Base-by-base conservation (phyloP, 768 basidiomycete genomes). In the Boletellus ananas region DNA sequence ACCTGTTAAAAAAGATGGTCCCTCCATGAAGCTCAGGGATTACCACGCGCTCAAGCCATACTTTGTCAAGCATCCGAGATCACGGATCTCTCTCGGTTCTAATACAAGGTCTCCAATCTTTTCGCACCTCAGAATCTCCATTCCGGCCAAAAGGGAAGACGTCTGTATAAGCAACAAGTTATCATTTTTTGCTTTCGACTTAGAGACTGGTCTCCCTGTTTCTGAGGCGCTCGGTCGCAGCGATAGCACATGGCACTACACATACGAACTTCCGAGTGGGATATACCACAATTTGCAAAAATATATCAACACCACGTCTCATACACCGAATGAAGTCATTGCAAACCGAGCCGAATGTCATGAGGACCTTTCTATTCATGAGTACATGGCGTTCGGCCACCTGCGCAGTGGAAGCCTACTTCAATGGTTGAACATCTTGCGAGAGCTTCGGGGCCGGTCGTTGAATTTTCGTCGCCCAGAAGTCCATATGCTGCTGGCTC, bases 391-490 rank as follows among this genome's bases (percentile, higher is more conserved):
- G 0, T 80, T 75, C 38, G 71, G 71, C 5, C 62, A 66, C 40
- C 53, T 81, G 37, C 74, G 79, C 3, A 69, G 73, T 20, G 78
- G 80, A 1, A 50, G 64, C 0, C 55, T 45, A 1, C 57, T 81
- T 0, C 80, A 81, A 38, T 79, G 78, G 79, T 55, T 72, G 23
- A 81, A 81, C 46, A 72, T 81, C 23, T 47, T 69, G 14, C 70
- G 72, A 17, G 75, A 74, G 51, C 55, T 81, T 12, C 66, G 65
- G 4, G 63, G 62, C 1, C 61, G 67, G 20, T 55, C 56, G 0
- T 54, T 81, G 41, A 69, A 63, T 8, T 73, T 81, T 44, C 61
- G 66, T 18, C 44, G 58, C 6, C 64, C 64, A 1, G 74, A 71
- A 10, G 72, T 80, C 0, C 68, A 78, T 44, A 45, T 62, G 0